phyloP scores from a whole-genome alignment of 2,329 filamentous ascomycete species.

The Colletotrichum brevisporum region DNA sequence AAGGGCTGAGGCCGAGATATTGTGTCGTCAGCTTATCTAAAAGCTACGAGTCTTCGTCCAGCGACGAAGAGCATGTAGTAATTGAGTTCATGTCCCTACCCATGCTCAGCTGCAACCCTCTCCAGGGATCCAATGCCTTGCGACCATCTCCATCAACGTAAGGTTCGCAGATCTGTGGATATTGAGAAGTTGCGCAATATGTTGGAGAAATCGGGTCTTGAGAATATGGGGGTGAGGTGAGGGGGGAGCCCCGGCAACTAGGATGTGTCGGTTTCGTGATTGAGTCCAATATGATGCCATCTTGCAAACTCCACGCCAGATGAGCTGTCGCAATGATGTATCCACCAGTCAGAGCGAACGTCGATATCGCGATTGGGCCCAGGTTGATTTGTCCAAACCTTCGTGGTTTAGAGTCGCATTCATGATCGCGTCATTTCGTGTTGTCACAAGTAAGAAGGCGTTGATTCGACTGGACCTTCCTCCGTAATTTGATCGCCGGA shows the following conservation, averaged over 20 bases:
- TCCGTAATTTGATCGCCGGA: neutral
- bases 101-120: neutral
- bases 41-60: no score
- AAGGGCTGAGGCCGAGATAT: no score
- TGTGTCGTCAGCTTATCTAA: no score
- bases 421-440: slow-evolving; percentile 24
- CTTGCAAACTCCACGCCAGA: neutral
- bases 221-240: neutral
- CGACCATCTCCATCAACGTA: neutral
- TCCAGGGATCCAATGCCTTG: neutral
- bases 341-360: neutral
- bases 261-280: slow-evolving; percentile 20
- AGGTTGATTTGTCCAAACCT: neutral
- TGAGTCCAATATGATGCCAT: slow-evolving; percentile 25
- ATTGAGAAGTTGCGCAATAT: slow-evolving; percentile 28
- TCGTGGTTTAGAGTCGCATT: slow-evolving; percentile 18
- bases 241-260: slow-evolving; percentile 1
- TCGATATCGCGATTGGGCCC: neutral
- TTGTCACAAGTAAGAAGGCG: neutral
- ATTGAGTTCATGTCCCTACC: neutral
- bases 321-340: neutral
- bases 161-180: slow-evolving; percentile 21
- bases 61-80: no score
- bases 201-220: slow-evolving; percentile 13
- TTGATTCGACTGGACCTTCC: neutral